These are phyloP conservation scores for Geosmithia flava DNA, from an alignment of 2,329 filamentous ascomycete species.

Conservation along the genomic window DNA sequence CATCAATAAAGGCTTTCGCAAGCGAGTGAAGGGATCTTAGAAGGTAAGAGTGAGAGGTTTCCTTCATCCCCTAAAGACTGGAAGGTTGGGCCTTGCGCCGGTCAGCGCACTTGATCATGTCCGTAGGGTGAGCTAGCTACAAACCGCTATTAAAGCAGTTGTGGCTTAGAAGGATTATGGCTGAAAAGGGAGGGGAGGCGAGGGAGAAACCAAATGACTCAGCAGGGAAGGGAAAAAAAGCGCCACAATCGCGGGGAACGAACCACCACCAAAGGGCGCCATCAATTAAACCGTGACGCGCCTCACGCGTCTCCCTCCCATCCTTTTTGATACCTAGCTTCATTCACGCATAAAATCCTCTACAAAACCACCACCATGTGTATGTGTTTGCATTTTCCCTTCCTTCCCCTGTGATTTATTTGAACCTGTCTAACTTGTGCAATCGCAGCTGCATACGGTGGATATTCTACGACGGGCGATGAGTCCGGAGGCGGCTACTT, in stretches of 20 bases:
- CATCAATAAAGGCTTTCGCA: no score
- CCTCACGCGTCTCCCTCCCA: conserved; percentile 6
- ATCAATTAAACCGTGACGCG: conserved; percentile 2
- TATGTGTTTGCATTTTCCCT: conserved; percentile 6
- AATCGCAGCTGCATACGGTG: conserved; percentile 32
- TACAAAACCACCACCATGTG: conserved; percentile 17
- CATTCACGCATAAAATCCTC: background rate
- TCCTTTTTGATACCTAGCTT: conserved; percentile 1
- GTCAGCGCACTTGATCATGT: no score
- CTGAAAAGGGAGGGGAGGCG: background rate
- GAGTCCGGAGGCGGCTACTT: conserved; percentile 52
- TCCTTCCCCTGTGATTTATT: background rate
- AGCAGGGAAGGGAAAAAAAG: background rate
- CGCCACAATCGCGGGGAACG: conserved; percentile 6
- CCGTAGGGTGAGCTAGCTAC: no score
- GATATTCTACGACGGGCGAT: conserved; percentile 42
- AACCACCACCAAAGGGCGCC: background rate
- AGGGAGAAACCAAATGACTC: background rate
- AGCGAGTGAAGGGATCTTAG: no score
- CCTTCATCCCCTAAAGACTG: background rate
- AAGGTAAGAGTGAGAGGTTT: background rate
- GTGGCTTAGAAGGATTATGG: background rate
- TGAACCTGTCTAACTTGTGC: conserved; percentile 4
- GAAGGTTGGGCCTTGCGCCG: no score
- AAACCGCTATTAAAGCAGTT: background rate